Conservation (phyloP, 2,329 filamentous ascomycete genomes). For the Fonsecaea multimorphosa region DNA sequence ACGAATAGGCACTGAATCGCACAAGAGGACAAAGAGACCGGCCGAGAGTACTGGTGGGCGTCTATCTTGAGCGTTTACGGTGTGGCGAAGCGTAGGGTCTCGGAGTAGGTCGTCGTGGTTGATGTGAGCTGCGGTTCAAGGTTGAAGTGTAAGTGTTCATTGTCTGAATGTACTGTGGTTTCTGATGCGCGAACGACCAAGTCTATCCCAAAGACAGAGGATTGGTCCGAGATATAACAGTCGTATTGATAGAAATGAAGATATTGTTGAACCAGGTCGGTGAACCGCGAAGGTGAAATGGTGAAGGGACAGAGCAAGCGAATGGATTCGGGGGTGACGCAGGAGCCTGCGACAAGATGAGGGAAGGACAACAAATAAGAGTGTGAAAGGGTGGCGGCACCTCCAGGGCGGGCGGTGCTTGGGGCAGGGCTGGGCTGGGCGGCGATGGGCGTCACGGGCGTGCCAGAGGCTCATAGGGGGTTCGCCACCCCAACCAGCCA, state of each 20-base stretch:
- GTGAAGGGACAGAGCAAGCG: not conserved
- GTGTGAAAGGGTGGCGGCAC: not conserved
- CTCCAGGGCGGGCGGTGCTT: not conserved
- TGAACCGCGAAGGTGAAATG: constrained; percentile 1
- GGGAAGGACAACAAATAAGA: not conserved
- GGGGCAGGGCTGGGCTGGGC: not conserved
- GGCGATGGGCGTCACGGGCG: not conserved
- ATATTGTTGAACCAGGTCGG: constrained; percentile 11
- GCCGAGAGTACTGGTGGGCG: constrained; percentile 15
- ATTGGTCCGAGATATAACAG: constrained; percentile 17
- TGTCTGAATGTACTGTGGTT: constrained; percentile 27
- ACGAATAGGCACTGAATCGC: constrained; percentile 12
- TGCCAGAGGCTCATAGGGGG: not conserved
- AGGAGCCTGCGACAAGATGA: constrained; percentile 13
- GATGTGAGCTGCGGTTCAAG: constrained; percentile 27
- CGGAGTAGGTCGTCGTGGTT: constrained; percentile 32
- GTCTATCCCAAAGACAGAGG: constrained; percentile 21
- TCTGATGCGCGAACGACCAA: constrained; percentile 17
- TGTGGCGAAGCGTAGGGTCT: constrained; percentile 34
- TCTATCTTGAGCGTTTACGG: constrained; percentile 39
- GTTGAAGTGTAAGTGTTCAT: constrained; percentile 36
- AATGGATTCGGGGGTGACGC: constrained; percentile 19
- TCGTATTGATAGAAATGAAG: constrained; percentile 13
- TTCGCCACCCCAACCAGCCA: not conserved
- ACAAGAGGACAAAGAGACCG: constrained; percentile 22